phyloP scores from a whole-genome alignment of 352 stramenopile genomes.

The Plasmopara viticola region DNA sequence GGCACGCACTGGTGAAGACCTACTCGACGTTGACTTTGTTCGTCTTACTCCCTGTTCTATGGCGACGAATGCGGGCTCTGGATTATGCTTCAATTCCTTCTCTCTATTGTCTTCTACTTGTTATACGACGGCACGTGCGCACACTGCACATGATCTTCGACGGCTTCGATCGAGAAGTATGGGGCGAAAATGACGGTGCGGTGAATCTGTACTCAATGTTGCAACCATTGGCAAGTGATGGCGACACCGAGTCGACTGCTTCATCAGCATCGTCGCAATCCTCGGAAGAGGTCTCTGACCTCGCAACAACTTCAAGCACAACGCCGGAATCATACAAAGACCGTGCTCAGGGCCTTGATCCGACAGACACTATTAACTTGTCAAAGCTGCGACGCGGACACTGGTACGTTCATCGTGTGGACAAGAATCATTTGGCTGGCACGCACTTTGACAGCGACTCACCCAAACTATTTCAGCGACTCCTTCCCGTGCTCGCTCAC shows the following conservation, averaged over 20 bases:
- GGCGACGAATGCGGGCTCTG: constrained; percentile 20
- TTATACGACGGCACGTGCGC: constrained; percentile 40
- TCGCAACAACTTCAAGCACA: constrained; percentile 3
- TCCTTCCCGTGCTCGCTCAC: constrained; percentile 50
- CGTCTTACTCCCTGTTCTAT: constrained; percentile 1
- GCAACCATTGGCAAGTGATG: constrained; percentile 20
- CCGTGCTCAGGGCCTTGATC: constrained; percentile 14
- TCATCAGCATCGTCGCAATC: constrained; percentile 21
- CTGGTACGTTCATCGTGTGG: constrained; percentile 67
- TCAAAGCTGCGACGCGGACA: constrained; percentile 13
- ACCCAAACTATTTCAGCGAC: constrained; percentile 42
- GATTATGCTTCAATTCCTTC: constrained; percentile 56
- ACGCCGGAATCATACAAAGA: not conserved
- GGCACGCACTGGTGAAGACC: not conserved
- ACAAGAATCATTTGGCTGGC: constrained; percentile 63
- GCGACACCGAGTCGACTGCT: constrained; percentile 16
- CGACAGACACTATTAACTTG: constrained; percentile 8
- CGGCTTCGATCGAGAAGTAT: constrained; percentile 44
- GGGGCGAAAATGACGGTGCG: constrained; percentile 59
- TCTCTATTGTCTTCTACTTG: constrained; percentile 33
- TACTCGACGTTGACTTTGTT: constrained; percentile 1
- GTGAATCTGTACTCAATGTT: constrained; percentile 67
- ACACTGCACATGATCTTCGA: constrained; percentile 51
- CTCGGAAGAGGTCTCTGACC: constrained; percentile 4
- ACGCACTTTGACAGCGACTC: constrained; percentile 58